Percentiles rank a stretch among this genome's conserved stretches.
These are phyloP conservation scores for Nakazawaea ishiwadae DNA, from an alignment of 805 yeast genomes.

Conservation along the genomic window DNA sequence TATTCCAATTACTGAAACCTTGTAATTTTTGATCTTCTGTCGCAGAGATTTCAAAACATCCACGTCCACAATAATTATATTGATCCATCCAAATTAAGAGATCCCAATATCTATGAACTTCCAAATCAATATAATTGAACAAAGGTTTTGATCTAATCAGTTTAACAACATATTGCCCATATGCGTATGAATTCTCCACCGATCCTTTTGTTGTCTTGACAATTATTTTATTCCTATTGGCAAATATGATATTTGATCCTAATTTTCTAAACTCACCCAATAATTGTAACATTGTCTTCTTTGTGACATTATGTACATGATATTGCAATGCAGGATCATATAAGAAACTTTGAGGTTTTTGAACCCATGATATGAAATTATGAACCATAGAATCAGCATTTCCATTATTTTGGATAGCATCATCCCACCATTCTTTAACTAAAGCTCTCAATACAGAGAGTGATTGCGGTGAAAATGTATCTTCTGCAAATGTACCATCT, in stretches of 20 bases:
- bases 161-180: constrained; percentile 76
- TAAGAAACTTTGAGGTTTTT: constrained; percentile 63
- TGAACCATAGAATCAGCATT: constrained; percentile 84
- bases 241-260: constrained; percentile 78
- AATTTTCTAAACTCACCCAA: constrained; percentile 71
- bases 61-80: constrained; percentile 76
- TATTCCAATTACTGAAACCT: constrained; percentile 72
- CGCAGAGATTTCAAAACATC: constrained; percentile 40
- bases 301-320: constrained; percentile 82
- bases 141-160: constrained; percentile 76
- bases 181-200: constrained; percentile 87
- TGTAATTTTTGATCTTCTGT: constrained; percentile 38
- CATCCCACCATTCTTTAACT: constrained; percentile 93
- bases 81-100: constrained; percentile 93
- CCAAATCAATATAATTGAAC: constrained; percentile 76
- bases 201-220: constrained; percentile 69
- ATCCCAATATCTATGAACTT: constrained; percentile 83
- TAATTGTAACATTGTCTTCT: constrained; percentile 75
- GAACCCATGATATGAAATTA: constrained; percentile 82
- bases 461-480: constrained; percentile 77
- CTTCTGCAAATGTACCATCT: constrained; percentile 57
- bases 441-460: constrained; percentile 63
- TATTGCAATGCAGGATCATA: constrained; percentile 79
- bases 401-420: constrained; percentile 60
- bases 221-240: constrained; percentile 70